A percentile compares a stretch with the other conserved stretches of the same genome.
These are phyloP conservation scores for Mucor indicus DNA, from an alignment of 371 early-diverging fungal species.

Conservation along the genomic window DNA sequence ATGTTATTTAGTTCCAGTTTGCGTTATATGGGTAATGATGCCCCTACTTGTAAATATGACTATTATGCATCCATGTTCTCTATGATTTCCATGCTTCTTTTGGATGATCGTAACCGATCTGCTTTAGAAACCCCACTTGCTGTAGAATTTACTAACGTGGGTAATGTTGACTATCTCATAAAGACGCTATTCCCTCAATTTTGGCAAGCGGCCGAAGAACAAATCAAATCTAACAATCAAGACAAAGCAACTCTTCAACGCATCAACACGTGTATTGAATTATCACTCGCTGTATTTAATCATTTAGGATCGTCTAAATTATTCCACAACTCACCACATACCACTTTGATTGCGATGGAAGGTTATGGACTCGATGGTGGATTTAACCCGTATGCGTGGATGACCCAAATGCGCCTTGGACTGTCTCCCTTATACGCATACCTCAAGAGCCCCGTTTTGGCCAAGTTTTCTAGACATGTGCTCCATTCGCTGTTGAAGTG, in stretches of 20 bases:
- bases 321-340: slow-evolving; percentile 54
- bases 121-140: slow-evolving; percentile 69
- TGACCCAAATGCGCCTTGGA: slow-evolving; percentile 51
- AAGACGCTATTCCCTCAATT: slow-evolving; percentile 25
- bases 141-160: slow-evolving; percentile 59
- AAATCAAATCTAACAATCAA: slow-evolving; percentile 13
- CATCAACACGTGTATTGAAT: slow-evolving; percentile 51
- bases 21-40: slow-evolving; percentile 34
- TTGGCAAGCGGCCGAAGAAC: slow-evolving; percentile 32
- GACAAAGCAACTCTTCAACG: slow-evolving; percentile 15
- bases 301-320: slow-evolving; percentile 55
- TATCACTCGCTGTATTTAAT: slow-evolving; percentile 55
- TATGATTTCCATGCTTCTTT: slow-evolving; percentile 42
- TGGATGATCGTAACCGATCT: slow-evolving; percentile 60
- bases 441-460: slow-evolving; percentile 31
- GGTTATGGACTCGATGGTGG: slow-evolving; percentile 39
- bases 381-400: slow-evolving; percentile 62
- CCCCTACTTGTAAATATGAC: slow-evolving; percentile 42
- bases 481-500: slow-evolving; percentile 54
- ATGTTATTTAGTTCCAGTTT: slow-evolving; percentile 46
- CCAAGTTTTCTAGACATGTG: slow-evolving; percentile 45
- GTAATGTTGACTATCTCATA: slow-evolving; percentile 53
- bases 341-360: slow-evolving; percentile 38
- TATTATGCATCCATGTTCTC: slow-evolving; percentile 53
- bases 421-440: slow-evolving; percentile 45